A percentile compares a stretch with the other conserved stretches of the same genome.
phyloP scores from a whole-genome alignment of 305 asterid genomes.

The Coffea humblotiana region DNA sequence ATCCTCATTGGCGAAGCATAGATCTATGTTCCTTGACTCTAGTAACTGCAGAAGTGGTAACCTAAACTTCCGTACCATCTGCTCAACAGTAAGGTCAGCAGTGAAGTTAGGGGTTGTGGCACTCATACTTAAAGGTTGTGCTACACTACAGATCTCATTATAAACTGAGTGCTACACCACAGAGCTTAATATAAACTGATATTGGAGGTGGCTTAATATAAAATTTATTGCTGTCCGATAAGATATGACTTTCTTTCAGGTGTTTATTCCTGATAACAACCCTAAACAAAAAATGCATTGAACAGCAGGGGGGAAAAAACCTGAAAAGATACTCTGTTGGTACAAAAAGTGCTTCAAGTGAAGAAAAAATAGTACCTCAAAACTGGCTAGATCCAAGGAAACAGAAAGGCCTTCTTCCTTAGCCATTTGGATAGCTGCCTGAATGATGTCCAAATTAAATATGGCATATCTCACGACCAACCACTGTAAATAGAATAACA shows the following conservation, averaged over 20 bases:
- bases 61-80: conserved; percentile 93
- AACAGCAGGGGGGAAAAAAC: not conserved
- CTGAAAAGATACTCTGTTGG: not conserved
- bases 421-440: conserved; percentile 73
- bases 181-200: not conserved
- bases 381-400: conserved; percentile 93
- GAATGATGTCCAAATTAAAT: conserved; percentile 65
- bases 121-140: not conserved
- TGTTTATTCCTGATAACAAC: not conserved
- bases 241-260: not conserved
- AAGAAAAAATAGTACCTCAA: conserved; percentile 62
- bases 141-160: not conserved
- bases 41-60: conserved; percentile 66
- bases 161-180: not conserved
- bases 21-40: conserved; percentile 82
- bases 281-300: not conserved
- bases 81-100: conserved; percentile 24
- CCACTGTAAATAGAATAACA: conserved; percentile 60
- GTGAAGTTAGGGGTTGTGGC: not conserved
- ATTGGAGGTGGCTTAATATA: not conserved
- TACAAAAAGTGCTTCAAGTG: not conserved
- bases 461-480: conserved; percentile 83
- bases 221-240: not conserved
- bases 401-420: conserved; percentile 82
- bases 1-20: conserved; percentile 97